Conservation (phyloP, 225 moss, liverwort and hornwort species). For the Takakia lepidozioides region DNA sequence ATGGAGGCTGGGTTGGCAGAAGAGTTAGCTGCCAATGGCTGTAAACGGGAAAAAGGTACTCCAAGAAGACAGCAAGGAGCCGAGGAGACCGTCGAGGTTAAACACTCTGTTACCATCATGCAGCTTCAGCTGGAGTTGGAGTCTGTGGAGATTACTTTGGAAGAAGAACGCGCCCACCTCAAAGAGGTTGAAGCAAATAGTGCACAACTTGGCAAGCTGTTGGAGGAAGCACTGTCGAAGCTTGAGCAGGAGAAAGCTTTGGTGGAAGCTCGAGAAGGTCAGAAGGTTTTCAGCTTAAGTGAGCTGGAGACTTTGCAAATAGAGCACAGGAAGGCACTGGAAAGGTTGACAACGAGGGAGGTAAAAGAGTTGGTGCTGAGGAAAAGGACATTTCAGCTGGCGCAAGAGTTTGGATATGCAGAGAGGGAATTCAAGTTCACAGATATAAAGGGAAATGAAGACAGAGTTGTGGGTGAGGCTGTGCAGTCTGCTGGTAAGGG, state of each 20-base stretch:
- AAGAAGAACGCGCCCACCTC: conserved; percentile 44
- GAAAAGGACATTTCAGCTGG: conserved; percentile 13
- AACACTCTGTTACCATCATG: conserved; percentile 60
- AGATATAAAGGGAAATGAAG: conserved; percentile 8
- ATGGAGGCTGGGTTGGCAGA: conserved; percentile 29
- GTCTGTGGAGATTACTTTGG: conserved; percentile 41
- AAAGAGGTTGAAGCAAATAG: conserved; percentile 30
- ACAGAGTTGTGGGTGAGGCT: conserved; percentile 7
- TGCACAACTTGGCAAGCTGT: conserved; percentile 26
- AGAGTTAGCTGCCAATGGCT: conserved; percentile 26
- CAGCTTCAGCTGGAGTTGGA: conserved; percentile 77
- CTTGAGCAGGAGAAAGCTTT: conserved; percentile 27
- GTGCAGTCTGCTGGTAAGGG: neutral
- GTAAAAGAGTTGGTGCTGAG: conserved; percentile 18
- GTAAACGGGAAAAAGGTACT: conserved; percentile 44
- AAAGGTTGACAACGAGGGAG: conserved; percentile 22
- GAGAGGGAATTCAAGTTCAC: conserved; percentile 12
- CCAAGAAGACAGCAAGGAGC: conserved; percentile 13
- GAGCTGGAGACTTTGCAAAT: conserved; percentile 44
- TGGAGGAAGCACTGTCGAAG: conserved; percentile 30
- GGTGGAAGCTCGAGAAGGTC: conserved; percentile 35
- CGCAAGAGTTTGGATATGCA: conserved; percentile 12
- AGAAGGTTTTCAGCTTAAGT: conserved; percentile 23
- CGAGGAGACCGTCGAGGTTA: conserved; percentile 43
- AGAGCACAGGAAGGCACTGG: conserved; percentile 29